Percentiles rank a stretch among this genome's conserved stretches.
Evolutionary conservation across 768 basidiomycete species (phyloP).

Genomic region (Collybiopsis luxurians): DNA sequence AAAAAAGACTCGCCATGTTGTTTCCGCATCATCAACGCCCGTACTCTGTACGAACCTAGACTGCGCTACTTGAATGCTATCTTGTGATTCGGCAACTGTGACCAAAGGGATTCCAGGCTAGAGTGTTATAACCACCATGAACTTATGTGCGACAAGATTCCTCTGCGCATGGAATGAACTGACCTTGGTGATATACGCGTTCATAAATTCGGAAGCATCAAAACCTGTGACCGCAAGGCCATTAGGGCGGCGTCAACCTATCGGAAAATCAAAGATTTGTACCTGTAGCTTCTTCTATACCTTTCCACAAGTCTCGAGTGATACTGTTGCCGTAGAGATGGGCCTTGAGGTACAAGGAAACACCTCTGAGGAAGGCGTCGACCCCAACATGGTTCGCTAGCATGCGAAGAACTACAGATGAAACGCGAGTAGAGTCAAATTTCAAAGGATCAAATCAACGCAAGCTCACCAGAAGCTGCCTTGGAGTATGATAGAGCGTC

Average conservation of each 20-base stretch:
- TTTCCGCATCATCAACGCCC: constrained; percentile 79
- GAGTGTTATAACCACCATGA: neutral
- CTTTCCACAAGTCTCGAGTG: constrained; percentile 86
- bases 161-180: neutral
- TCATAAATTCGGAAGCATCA: constrained; percentile 80
- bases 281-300: constrained; percentile 74
- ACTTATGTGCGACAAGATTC: too few relatives aligned
- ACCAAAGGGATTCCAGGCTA: constrained; percentile 87
- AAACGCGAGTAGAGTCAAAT: too few relatives aligned
- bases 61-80: constrained; percentile 78
- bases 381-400: constrained; percentile 85
- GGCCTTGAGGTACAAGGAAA: constrained; percentile 89
- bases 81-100: constrained; percentile 73
- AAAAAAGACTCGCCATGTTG: constrained; percentile 61
- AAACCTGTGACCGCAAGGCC: constrained; percentile 32
- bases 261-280: constrained; percentile 8
- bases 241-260: neutral
- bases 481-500: constrained; percentile 87
- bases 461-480: constrained; percentile 62
- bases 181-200: constrained; percentile 87
- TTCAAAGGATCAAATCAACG: too few relatives aligned
- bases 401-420: constrained; percentile 81
- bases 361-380: constrained; percentile 82
- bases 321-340: constrained; percentile 83
- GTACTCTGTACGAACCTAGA: constrained; percentile 92